phyloP scores from a whole-genome alignment of 257 asterid species.

The Solanum etuberosum region DNA sequence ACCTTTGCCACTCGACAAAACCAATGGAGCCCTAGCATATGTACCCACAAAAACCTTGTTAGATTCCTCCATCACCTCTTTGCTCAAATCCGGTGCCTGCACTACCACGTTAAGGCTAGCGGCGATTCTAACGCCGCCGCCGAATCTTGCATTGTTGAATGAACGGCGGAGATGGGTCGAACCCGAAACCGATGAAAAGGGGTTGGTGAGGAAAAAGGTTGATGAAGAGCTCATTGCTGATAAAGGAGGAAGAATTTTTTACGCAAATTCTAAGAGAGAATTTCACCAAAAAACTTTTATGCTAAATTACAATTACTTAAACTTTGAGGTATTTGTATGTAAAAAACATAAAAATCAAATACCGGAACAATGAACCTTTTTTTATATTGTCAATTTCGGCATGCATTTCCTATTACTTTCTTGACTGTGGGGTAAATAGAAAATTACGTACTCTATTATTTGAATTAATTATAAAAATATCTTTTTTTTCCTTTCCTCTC shows the following conservation, averaged over 20 bases:
- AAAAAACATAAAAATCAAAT: not conserved
- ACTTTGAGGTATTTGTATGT: not conserved
- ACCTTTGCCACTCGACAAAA: constrained; percentile 66
- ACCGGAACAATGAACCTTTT: no score
- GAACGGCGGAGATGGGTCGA: constrained; percentile 22
- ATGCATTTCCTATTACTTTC: no score
- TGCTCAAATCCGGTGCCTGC: constrained; percentile 13
- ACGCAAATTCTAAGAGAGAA: not conserved
- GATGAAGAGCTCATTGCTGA: constrained; percentile 26
- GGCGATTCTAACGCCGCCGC: not conserved
- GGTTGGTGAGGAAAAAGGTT: constrained; percentile 11
- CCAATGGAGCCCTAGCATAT: constrained; percentile 70
- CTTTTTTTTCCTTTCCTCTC: no score
- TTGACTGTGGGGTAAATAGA: no score
- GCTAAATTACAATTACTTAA: not conserved
- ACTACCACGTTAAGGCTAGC: constrained; percentile 48
- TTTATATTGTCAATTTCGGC: no score
- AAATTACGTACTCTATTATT: no score
- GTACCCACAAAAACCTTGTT: constrained; percentile 66
- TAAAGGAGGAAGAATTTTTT: not conserved
- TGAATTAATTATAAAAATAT: no score
- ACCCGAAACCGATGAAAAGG: not conserved
- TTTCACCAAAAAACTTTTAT: not conserved
- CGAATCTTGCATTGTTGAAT: not conserved
- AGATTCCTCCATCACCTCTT: constrained; percentile 62